Evolutionary conservation across 345 rosid genomes (phyloP).

Genomic region (Moricandia arvensis): DNA sequence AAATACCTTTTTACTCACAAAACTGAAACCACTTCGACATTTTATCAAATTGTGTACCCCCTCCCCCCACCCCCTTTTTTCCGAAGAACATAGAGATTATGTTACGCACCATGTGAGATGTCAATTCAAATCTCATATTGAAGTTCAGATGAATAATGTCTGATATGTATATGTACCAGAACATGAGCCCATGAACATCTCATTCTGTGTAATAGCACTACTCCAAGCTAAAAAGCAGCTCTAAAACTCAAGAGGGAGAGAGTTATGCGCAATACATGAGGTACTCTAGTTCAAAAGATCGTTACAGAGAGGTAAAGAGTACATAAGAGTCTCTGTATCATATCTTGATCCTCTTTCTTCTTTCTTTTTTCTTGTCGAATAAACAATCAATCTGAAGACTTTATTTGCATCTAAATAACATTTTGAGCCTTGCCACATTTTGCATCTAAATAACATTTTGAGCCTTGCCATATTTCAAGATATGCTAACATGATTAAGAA

Average conservation of each 20-base stretch:
- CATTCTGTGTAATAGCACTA: neutral
- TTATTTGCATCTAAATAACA: neutral
- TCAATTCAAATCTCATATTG: no score
- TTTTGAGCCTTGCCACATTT: neutral
- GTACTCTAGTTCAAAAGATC: conserved; percentile 1
- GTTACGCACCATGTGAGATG: no score
- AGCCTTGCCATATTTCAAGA: neutral
- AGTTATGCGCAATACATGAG: neutral
- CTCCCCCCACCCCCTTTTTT: no score
- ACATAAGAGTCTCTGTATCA: neutral
- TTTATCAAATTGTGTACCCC: no score
- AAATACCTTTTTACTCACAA: no score
- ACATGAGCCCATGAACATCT: no score
- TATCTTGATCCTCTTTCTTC: neutral
- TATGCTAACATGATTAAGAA: neutral
- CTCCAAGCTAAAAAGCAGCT: neutral
- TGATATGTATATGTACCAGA: no score
- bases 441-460: no score
- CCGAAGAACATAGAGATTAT: no score
- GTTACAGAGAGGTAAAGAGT: conserved; percentile 14
- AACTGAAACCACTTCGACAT: no score
- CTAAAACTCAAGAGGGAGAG: neutral
- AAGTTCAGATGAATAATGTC: no score
- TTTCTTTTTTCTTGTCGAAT: neutral
- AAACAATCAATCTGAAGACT: conserved; percentile 5